Percentiles rank a stretch among this genome's conserved stretches.
Conservation (phyloP, 2,329 filamentous ascomycete species). For the Verticillium klebahnii region DNA sequence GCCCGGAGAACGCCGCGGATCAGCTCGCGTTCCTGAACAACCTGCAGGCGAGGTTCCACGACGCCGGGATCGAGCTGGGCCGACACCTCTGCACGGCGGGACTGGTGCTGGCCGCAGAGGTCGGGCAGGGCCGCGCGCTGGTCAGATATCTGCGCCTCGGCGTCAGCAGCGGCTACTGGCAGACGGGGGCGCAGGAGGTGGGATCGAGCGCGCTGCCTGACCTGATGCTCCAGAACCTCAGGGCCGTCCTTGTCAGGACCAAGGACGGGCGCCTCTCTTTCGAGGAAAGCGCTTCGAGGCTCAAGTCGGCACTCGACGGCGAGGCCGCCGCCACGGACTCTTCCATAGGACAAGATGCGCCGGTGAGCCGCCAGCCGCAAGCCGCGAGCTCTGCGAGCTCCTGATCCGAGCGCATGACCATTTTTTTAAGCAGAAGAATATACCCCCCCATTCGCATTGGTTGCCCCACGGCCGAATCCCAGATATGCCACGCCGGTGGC, state of each 20-base stretch:
- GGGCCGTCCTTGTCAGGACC: background rate
- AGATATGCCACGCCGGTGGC: background rate
- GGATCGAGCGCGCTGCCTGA: background rate
- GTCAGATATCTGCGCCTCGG: constrained; percentile 6
- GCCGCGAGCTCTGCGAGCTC: background rate
- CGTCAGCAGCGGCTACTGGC: constrained; percentile 5
- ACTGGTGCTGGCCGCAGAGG: constrained; percentile 23
- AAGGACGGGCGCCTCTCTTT: background rate
- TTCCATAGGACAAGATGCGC: background rate
- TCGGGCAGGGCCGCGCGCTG: constrained; percentile 4
- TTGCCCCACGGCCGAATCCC: background rate
- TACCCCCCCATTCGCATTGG: background rate
- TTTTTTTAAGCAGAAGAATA: background rate
- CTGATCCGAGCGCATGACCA: background rate
- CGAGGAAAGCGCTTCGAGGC: background rate
- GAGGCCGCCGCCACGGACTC: background rate
- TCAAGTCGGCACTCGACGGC: background rate
- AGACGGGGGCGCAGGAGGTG: background rate
- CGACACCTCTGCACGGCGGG: constrained; percentile 22
- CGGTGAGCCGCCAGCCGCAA: background rate
- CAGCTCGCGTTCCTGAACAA: constrained; percentile 37
- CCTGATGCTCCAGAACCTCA: background rate
- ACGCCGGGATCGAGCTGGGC: constrained; percentile 17
- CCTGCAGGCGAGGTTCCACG: constrained; percentile 26
- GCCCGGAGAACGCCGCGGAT: constrained; percentile 23